phyloP scores from a whole-genome alignment of 441 rosid genomes.

The Breynia disticha region DNA sequence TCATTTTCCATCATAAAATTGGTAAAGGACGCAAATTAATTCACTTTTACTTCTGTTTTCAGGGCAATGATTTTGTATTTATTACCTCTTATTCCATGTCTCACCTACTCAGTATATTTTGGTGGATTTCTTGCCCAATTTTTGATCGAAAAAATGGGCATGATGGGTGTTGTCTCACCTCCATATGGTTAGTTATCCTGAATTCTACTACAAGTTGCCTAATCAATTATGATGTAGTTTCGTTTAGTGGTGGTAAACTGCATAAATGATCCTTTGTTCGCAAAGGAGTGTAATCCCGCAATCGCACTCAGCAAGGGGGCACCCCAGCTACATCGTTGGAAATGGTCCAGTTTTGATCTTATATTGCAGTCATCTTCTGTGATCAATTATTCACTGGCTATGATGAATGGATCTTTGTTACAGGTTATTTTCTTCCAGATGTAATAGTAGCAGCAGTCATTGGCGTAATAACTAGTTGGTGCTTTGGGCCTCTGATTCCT shows the following conservation, averaged over 20 bases:
- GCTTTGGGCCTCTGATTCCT: slow-evolving; percentile 79
- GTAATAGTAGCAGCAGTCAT: slow-evolving; percentile 54
- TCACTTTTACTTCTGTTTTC: slow-evolving; percentile 22
- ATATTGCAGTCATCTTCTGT: not conserved
- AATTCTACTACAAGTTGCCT: slow-evolving; percentile 7
- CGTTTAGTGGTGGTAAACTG: too few species aligned
- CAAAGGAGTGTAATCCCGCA: too few species aligned
- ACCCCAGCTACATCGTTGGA: too few species aligned
- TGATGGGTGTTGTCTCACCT: slow-evolving; percentile 88
- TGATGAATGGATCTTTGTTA: slow-evolving; percentile 8
- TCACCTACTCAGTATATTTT: slow-evolving; percentile 64
- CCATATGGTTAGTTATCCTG: slow-evolving; percentile 69
- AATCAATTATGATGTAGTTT: not conserved
- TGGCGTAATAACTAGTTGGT: slow-evolving; percentile 69
- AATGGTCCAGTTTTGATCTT: too few species aligned
- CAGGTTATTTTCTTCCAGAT: slow-evolving; percentile 78
- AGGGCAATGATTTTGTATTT: slow-evolving; percentile 61
- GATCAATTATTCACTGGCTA: not conserved
- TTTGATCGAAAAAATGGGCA: slow-evolving; percentile 93
- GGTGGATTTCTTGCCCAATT: slow-evolving; percentile 73
- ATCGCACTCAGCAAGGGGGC: too few species aligned
- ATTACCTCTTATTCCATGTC: slow-evolving; percentile 65
- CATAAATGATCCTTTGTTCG: too few species aligned
- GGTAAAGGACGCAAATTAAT: not conserved
- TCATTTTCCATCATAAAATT: slow-evolving; percentile 4